These are phyloP conservation scores for Rostrohypoxylon terebratum DNA, from an alignment of 495 filamentous ascomycete species.

Conservation along the genomic window DNA sequence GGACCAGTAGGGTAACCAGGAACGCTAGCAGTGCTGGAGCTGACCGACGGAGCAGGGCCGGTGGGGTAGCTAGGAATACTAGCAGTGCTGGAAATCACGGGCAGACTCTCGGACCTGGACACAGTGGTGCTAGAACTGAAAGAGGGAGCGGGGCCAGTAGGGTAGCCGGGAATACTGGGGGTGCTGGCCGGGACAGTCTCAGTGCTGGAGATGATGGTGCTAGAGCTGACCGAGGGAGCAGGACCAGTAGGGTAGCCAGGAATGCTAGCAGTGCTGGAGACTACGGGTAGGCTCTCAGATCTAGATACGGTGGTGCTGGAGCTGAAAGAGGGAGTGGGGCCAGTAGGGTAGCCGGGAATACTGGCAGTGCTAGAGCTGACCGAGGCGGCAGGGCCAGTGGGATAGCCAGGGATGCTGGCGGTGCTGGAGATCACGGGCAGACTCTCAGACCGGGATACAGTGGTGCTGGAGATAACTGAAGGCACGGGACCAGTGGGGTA, in stretches of 20 bases:
- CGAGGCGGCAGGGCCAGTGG: constrained; percentile 19
- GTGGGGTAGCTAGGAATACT: background rate
- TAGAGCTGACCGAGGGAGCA: constrained; percentile 22
- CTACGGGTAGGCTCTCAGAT: background rate
- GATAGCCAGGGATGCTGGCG: no score
- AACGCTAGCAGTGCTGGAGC: constrained; percentile 10
- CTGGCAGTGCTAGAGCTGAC: constrained; percentile 35
- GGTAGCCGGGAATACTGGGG: constrained; percentile 22
- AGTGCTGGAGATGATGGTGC: background rate
- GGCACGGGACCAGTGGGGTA: no score
- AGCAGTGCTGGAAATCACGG: background rate
- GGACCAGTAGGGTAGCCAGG: background rate
- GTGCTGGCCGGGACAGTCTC: background rate
- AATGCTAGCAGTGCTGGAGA: background rate
- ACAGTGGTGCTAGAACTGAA: background rate
- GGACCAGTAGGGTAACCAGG: background rate
- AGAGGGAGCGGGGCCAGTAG: background rate
- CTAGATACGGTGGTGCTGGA: background rate
- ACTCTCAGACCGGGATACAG: no score
- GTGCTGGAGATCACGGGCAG: no score
- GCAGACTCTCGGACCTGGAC: background rate
- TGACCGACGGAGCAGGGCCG: constrained; percentile 13
- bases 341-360: constrained; percentile 7
- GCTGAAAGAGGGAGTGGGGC: background rate
- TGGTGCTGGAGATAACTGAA: no score